phyloP scores from a whole-genome alignment of 2,329 filamentous ascomycete genomes.

The Lizonia empirigonia region DNA sequence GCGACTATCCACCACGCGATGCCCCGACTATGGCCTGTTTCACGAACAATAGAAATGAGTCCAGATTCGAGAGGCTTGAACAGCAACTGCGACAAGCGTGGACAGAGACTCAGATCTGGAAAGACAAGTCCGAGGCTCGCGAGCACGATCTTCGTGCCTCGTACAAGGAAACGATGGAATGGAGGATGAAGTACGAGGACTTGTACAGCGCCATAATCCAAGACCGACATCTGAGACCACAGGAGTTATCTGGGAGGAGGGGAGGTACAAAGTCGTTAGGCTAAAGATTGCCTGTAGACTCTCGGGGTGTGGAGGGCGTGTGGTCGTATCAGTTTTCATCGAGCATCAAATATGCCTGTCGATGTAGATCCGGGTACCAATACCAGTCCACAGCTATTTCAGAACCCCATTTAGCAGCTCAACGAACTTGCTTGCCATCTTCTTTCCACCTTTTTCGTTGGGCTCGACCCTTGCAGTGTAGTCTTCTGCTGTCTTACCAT shows the following conservation, averaged over 20 bases:
- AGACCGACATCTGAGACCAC: neutral
- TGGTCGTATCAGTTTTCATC: too few species aligned
- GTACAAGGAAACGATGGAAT: conserved; percentile 1
- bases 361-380: too few species aligned
- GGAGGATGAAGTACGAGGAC: conserved; percentile 14
- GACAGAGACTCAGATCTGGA: conserved; percentile 4
- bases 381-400: too few species aligned
- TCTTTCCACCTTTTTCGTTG: conserved; percentile 39
- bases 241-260: neutral
- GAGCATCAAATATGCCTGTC: too few species aligned
- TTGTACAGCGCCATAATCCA: conserved; percentile 4
- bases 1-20: neutral
- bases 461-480: conserved; percentile 48
- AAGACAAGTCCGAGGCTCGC: neutral
- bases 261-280: neutral
- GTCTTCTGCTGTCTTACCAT: conserved; percentile 36
- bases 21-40: neutral
- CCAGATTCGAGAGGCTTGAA: neutral
- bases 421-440: conserved; percentile 41
- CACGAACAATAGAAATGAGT: neutral
- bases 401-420: conserved; percentile 18
- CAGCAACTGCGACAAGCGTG: conserved; percentile 3
- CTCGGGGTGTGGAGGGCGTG: too few species aligned
- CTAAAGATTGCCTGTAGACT: neutral
- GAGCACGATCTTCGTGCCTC: neutral